These are phyloP conservation scores for Chaetomium tenue DNA, from an alignment of 495 filamentous ascomycete species.

Conservation along the genomic window DNA sequence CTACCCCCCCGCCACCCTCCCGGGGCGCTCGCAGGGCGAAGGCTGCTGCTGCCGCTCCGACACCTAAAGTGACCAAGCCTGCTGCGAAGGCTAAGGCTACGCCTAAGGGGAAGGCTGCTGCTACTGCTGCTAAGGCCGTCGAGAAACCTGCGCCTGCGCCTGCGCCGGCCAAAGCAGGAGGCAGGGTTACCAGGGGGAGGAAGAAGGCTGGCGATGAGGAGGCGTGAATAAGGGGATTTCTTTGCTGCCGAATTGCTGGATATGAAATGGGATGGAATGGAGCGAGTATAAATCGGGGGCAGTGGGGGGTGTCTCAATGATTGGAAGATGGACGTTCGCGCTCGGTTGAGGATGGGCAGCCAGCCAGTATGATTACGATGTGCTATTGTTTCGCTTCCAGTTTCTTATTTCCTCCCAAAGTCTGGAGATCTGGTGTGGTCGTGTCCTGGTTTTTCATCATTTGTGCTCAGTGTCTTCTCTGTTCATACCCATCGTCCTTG, in stretches of 20 bases:
- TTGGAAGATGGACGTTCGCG: neutral
- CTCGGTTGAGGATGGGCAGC: neutral
- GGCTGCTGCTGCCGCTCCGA: neutral
- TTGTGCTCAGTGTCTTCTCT: neutral
- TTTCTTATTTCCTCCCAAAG: neutral
- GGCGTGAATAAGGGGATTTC: neutral
- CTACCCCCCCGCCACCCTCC: neutral
- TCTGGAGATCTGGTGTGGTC: neutral
- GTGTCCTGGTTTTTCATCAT: neutral
- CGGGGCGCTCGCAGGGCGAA: conserved; percentile 2
- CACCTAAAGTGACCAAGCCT: neutral
- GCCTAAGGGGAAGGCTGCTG: conserved; percentile 16
- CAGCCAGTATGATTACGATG: neutral
- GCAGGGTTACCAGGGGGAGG: conserved; percentile 18
- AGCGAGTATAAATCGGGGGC: neutral
- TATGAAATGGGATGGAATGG: neutral
- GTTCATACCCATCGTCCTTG: neutral
- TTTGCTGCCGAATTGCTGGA: neutral
- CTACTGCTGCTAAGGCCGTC: conserved; percentile 11
- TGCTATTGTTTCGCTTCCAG: neutral
- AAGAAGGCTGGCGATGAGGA: conserved; percentile 9
- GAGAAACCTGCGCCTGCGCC: conserved; percentile 12
- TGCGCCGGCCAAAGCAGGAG: neutral
- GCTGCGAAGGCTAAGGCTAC: conserved; percentile 12
- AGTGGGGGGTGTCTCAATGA: neutral